Base-by-base conservation (phyloP, 345 rosid species). In the Lumnitzera littorea region DNA sequence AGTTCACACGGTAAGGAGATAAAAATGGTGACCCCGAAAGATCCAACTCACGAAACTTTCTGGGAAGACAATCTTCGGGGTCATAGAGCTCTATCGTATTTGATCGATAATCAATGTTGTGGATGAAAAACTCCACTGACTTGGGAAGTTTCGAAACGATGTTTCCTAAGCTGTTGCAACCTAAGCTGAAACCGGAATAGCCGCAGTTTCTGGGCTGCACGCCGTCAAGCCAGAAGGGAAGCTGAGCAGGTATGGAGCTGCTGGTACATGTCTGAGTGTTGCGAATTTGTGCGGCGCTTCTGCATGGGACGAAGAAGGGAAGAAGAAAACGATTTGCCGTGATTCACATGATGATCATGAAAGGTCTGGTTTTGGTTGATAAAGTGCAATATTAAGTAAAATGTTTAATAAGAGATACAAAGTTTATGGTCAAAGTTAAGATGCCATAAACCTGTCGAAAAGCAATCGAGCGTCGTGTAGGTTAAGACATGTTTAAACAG, bases 11-110 rank as follows among this genome's bases (percentile, higher is more conserved):
- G 53, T 58, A 71, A 11, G 72, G 20, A 56, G 77, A 68, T 15
- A 51, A 53, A 62, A 86, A 91, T 1, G 91, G 86, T 53, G 96
- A 77, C 31, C 73, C 80, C 0, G 92, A 77, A n/a, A 83, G 79
- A 54, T 79, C 72, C 49, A 89, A 73, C 53, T 60, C 61, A 9
- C 82, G 72, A 57, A 86, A 80, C 51, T 82, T 77, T 57, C 58
- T 68, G 2, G 91, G 82, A 24, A 91, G 74, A 80, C 95, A 91
- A 41, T 77, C 49, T 3, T 55, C 79, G 0, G 82, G 69, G 66
- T 91, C 98, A 10, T 79, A 70, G 49, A 91, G 77, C 55, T 49
- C 57, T 58, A 91, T 76, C 57, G 73, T 75, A 14, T 82, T 95
- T 4, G 62, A 70, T 49, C 24, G 53, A 68, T 84, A 88, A 54